These are phyloP conservation scores for Zoysia pacifica DNA, from an alignment of 176 grass and related monocot species.

Conservation along the genomic window DNA sequence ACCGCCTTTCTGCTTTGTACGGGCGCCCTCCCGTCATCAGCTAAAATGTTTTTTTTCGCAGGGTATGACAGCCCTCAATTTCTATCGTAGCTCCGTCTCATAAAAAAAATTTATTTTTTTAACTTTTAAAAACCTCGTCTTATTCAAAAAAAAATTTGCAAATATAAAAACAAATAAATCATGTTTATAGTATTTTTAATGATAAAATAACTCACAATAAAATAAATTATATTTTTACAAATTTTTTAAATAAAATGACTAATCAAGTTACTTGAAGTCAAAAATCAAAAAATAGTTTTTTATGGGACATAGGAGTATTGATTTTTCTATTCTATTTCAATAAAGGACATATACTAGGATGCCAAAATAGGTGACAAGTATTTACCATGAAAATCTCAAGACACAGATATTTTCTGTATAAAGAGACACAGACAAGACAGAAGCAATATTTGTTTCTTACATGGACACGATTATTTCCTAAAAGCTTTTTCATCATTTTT, in stretches of 20 bases:
- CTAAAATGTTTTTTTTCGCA: too few relatives aligned
- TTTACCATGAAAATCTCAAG: constrained; percentile 1
- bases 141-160: too few relatives aligned
- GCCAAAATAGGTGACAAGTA: constrained; percentile 9
- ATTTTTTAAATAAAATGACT: too few relatives aligned
- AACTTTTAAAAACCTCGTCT: too few relatives aligned
- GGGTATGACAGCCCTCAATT: constrained; percentile 14
- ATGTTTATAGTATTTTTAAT: too few relatives aligned
- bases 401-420: not conserved
- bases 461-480: not conserved
- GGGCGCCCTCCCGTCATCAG: constrained; percentile 2
- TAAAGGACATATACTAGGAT: not conserved
- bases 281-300: too few relatives aligned
- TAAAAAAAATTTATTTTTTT: too few relatives aligned
- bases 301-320: not conserved
- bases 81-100: not conserved
- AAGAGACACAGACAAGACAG: not conserved
- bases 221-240: too few relatives aligned
- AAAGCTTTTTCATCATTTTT: too few relatives aligned
- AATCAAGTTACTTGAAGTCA: too few relatives aligned
- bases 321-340: constrained; percentile 13
- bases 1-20: constrained; percentile 23
- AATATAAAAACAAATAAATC: too few relatives aligned
- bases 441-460: not conserved
- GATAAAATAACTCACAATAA: too few relatives aligned